Conservation (phyloP, 192 early-diverging fungal species). For the Coemansia sp. region DNA sequence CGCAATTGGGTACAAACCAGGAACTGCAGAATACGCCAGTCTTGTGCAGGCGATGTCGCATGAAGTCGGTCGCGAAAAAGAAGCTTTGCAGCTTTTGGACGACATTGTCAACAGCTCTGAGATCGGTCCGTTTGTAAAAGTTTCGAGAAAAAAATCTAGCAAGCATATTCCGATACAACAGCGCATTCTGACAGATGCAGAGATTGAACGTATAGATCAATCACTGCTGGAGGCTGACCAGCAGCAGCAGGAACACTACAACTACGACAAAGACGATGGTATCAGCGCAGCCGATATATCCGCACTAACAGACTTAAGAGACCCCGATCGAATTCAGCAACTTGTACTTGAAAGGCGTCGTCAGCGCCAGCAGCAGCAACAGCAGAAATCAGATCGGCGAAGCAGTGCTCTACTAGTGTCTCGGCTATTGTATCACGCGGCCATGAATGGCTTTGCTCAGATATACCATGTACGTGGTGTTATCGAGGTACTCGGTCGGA, state of each 20-base stretch:
- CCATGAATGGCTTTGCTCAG: constrained; percentile 49
- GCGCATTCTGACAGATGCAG: constrained; percentile 35
- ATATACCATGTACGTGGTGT: constrained; percentile 47
- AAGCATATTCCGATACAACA: constrained; percentile 3
- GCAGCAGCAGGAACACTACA: background rate
- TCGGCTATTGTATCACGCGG: constrained; percentile 45
- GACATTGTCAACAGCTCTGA: constrained; percentile 36
- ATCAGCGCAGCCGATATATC: constrained; percentile 2
- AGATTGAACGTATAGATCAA: constrained; percentile 39
- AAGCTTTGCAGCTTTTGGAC: constrained; percentile 44
- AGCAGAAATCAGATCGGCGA: background rate
- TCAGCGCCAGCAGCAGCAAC: constrained; percentile 9
- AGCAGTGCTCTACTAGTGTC: constrained; percentile 14
- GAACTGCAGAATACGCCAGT: constrained; percentile 31
- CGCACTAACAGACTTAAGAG: background rate
- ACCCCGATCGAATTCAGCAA: constrained; percentile 19
- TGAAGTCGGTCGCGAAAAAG: constrained; percentile 33
- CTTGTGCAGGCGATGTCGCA: constrained; percentile 37
- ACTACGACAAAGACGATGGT: constrained; percentile 2
- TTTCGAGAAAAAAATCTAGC: constrained; percentile 2
- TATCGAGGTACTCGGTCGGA: constrained; percentile 36
- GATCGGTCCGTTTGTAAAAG: constrained; percentile 29
- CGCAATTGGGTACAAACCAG: constrained; percentile 25
- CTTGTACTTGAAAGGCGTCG: constrained; percentile 24
- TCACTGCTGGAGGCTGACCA: constrained; percentile 10